These are phyloP conservation scores for Ustilago loliicola DNA, from an alignment of 1,284 basidiomycete species.

Conservation along the genomic window DNA sequence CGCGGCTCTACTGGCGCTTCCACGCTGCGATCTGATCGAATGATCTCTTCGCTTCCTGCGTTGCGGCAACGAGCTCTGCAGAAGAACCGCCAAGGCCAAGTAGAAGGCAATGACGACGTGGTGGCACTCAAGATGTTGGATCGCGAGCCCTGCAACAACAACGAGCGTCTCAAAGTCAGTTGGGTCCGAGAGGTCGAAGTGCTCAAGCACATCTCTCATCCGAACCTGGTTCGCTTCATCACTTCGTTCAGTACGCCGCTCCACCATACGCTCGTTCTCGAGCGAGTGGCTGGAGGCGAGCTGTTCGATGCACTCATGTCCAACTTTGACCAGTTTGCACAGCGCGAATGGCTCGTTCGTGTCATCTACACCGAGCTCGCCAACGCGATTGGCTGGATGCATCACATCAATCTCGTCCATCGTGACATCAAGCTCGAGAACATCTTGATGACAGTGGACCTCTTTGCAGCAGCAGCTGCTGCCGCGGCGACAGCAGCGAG, in stretches of 20 bases:
- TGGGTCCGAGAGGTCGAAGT: conserved; percentile 91
- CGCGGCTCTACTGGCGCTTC: not conserved
- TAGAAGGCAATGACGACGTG: conserved; percentile 70
- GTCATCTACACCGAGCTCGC: conserved; percentile 85
- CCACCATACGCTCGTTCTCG: conserved; percentile 85
- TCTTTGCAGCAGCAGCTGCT: conserved; percentile 39
- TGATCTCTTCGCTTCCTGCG: conserved; percentile 35
- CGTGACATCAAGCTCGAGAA: conserved; percentile 93
- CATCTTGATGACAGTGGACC: conserved; percentile 61
- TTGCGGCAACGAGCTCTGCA: conserved; percentile 38
- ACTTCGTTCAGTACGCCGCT: conserved; percentile 80
- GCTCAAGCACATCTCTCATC: conserved; percentile 86
- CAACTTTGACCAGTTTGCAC: conserved; percentile 74
- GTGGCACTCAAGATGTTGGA: conserved; percentile 90
- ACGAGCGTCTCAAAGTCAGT: conserved; percentile 82
- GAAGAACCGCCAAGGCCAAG: not conserved
- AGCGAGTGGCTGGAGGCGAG: conserved; percentile 84
- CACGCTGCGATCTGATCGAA: conserved; percentile 9
- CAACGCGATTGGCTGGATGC: conserved; percentile 89
- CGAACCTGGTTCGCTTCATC: conserved; percentile 82
- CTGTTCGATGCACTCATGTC: conserved; percentile 82
- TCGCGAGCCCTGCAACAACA: conserved; percentile 74
- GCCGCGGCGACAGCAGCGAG: conserved; percentile 3
- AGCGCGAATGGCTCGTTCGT: conserved; percentile 76
- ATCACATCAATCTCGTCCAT: conserved; percentile 86